A percentile compares a stretch with the other conserved stretches of the same genome.
Conservation (phyloP, 2,329 filamentous ascomycete genomes). For the Dothiorella sarmentorum region DNA sequence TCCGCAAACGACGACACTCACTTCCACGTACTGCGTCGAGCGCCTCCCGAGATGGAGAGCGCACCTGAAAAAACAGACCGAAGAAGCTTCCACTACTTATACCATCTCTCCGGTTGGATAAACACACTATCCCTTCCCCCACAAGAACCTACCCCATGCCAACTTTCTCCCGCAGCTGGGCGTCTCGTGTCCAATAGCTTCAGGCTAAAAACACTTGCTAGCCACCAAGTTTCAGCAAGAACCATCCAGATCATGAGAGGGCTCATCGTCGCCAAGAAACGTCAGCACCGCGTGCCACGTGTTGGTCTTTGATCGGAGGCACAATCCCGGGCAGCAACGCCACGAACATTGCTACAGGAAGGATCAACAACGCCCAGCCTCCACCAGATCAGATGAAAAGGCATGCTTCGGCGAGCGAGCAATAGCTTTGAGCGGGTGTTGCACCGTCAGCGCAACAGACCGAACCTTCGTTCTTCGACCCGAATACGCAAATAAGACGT, state of each 20-base stretch:
- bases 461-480: no score
- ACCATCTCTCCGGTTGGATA: neutral
- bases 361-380: no score
- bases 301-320: neutral
- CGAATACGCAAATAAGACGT: no score
- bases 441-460: no score
- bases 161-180: neutral
- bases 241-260: neutral
- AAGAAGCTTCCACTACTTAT: neutral
- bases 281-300: constrained; percentile 1
- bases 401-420: no score
- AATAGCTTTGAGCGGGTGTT: no score
- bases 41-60: neutral
- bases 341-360: neutral
- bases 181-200: neutral
- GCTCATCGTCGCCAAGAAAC: neutral
- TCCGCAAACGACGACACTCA: neutral
- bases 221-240: neutral
- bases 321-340: neutral
- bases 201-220: constrained; percentile 2
- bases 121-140: neutral
- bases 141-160: neutral
- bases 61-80: neutral
- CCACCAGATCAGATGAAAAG: no score
- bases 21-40: neutral